phyloP scores from a whole-genome alignment of 2,329 filamentous ascomycete species.

The Blastomyces parvus region DNA sequence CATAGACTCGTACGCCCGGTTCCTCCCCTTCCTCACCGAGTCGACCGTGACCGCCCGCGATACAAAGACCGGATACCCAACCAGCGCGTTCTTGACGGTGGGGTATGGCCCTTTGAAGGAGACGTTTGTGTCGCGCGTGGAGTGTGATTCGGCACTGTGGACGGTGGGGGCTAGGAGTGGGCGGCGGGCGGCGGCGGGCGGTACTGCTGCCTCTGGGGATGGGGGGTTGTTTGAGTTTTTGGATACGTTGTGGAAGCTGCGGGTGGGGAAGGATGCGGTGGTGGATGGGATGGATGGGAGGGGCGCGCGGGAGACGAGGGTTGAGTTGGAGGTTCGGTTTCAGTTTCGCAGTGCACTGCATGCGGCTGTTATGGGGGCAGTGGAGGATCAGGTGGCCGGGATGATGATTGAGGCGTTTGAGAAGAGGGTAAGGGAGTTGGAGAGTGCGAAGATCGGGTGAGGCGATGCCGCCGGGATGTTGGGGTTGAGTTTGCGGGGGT shows the following conservation, averaged over 20 bases:
- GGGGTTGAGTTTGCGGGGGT: too few species aligned
- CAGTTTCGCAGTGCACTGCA: conserved; percentile 86
- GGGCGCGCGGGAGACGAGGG: conserved; percentile 51
- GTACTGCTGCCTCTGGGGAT: conserved; percentile 48
- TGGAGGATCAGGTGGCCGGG: conserved; percentile 73
- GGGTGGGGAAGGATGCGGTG: conserved; percentile 21
- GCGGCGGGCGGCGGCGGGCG: conserved; percentile 14
- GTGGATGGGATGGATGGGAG: conserved; percentile 9
- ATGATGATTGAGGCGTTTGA: conserved; percentile 94
- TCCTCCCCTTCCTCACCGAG: conserved; percentile 82
- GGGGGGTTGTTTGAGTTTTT: conserved; percentile 48
- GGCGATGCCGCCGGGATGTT: too few species aligned
- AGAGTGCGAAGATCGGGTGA: conserved; percentile 24
- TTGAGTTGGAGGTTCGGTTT: conserved; percentile 68
- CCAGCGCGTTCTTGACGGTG: conserved; percentile 66
- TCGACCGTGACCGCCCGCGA: conserved; percentile 72
- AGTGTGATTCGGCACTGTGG: conserved; percentile 58
- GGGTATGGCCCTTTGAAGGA: conserved; percentile 81
- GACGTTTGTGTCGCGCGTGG: conserved; percentile 68
- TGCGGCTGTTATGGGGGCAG: conserved; percentile 66
- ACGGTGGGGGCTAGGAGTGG: conserved; percentile 61
- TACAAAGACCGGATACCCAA: conserved; percentile 45
- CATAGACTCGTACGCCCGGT: conserved; percentile 70
- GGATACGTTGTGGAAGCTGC: conserved; percentile 37
- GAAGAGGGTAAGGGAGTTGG: conserved; percentile 57